phyloP scores from a whole-genome alignment of 2,329 filamentous ascomycete species.

The Diaporthe aspalathi region DNA sequence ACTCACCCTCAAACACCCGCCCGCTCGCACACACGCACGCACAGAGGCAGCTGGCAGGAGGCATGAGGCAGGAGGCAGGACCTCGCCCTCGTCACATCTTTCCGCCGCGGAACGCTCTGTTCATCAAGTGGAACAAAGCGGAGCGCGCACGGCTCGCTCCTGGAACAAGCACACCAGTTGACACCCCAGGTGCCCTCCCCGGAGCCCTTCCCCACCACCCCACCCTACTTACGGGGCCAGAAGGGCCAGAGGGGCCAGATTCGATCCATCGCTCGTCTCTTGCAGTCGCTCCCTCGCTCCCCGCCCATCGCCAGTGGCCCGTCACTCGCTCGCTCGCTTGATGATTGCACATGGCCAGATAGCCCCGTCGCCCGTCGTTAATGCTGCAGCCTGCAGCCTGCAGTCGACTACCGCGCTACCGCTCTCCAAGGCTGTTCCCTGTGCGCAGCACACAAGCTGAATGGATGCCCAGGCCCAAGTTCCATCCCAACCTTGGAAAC shows the following conservation, averaged over 20 bases:
- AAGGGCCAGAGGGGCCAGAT: constrained; percentile 32
- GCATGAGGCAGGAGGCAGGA: constrained; percentile 8
- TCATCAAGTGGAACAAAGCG: constrained; percentile 28
- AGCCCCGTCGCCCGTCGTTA: constrained; percentile 7
- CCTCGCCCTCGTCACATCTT: constrained; percentile 27
- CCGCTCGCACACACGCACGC: background rate
- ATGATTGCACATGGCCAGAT: constrained; percentile 16
- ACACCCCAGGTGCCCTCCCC: background rate
- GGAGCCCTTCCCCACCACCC: background rate
- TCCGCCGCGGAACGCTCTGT: constrained; percentile 30
- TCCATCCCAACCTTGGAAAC: constrained; percentile 27
- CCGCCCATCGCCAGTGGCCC: background rate
- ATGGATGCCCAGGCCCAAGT: constrained; percentile 27
- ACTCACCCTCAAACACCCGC: background rate
- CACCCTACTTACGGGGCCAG: no score
- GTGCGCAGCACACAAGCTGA: constrained; percentile 22
- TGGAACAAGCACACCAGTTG: constrained; percentile 25
- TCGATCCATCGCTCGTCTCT: constrained; percentile 36
- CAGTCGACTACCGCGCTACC: background rate
- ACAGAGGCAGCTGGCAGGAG: background rate
- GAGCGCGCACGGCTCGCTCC: constrained; percentile 27
- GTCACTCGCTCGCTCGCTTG: constrained; percentile 3
- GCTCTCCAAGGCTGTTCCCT: constrained; percentile 16
- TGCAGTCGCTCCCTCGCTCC: background rate
- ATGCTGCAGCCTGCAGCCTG: constrained; percentile 25